A percentile compares a stretch with the other conserved stretches of the same genome.
Evolutionary conservation across 2,329 filamentous ascomycete genomes (phyloP).

Genomic region (Neoarthrinium moseri): DNA sequence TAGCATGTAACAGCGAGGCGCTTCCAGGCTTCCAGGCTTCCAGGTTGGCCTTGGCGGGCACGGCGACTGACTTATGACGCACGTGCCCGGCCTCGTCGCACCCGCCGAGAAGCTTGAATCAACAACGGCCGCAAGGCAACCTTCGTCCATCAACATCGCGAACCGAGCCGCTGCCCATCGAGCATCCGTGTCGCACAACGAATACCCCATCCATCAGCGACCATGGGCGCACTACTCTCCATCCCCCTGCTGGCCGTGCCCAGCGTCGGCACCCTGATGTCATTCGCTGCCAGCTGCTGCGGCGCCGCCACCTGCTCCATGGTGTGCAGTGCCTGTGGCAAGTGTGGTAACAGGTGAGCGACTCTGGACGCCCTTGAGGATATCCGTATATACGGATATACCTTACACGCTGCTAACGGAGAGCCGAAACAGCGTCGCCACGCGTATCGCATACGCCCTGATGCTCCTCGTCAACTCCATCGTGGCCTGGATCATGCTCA

Average conservation of each 20-base stretch:
- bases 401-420: no score
- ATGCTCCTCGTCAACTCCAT: constrained; percentile 96
- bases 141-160: no score
- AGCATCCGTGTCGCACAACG: not conserved
- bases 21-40: no score
- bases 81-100: not conserved
- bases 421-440: constrained; percentile 89
- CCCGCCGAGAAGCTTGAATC: constrained; percentile 4
- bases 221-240: constrained; percentile 89
- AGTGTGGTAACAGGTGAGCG: constrained; percentile 86
- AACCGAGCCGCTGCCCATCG: not conserved
- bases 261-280: constrained; percentile 74
- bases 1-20: no score
- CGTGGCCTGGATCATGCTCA: constrained; percentile 98
- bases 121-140: not conserved
- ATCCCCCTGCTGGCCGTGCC: constrained; percentile 87
- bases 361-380: not conserved
- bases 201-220: constrained; percentile 10
- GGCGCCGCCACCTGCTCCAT: constrained; percentile 95
- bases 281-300: constrained; percentile 86
- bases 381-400: no score
- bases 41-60: no score
- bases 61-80: no score
- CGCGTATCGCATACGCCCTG: constrained; percentile 92
- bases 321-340: constrained; percentile 92